phyloP scores from a whole-genome alignment of 2,329 filamentous ascomycete species.

The Aspergillus flavus region DNA sequence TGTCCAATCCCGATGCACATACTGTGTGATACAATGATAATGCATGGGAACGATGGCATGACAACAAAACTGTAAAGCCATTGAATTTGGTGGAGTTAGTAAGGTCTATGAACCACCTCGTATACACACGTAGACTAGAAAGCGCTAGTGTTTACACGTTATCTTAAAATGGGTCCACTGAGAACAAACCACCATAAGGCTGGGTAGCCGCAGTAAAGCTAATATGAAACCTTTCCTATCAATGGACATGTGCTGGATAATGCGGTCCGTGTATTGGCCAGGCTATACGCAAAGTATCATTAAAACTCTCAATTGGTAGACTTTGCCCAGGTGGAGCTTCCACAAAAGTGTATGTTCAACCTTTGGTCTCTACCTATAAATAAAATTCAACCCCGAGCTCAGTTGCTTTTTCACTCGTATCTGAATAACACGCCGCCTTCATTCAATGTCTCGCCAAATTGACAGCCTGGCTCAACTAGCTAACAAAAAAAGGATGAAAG shows the following conservation, averaged over 20 bases:
- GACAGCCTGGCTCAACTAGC: constrained; percentile 21
- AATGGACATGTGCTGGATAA: too few species aligned
- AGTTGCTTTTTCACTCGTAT: background rate
- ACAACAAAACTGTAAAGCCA: background rate
- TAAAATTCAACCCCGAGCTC: background rate
- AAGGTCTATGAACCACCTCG: too few species aligned
- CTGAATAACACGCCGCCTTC: background rate
- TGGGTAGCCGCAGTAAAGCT: too few species aligned
- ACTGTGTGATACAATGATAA: background rate
- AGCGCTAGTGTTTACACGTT: too few species aligned
- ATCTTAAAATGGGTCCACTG: too few species aligned
- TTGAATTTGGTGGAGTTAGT: too few species aligned
- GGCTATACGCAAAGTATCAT: too few species aligned
- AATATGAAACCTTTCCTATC: too few species aligned
- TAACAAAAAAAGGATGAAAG: constrained; percentile 20
- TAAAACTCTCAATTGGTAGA: background rate
- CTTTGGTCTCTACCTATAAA: background rate
- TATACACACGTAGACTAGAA: too few species aligned
- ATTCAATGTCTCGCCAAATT: constrained; percentile 24
- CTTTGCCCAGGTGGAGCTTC: background rate
- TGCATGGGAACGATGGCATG: background rate
- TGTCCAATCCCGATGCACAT: background rate
- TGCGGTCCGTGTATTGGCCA: too few species aligned
- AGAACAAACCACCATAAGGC: too few species aligned
- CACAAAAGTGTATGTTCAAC: rapidly evolving